A percentile compares a stretch with the other conserved stretches of the same genome.
phyloP scores from a whole-genome alignment of 495 filamentous ascomycete species.

The Elasticomyces elasticus region DNA sequence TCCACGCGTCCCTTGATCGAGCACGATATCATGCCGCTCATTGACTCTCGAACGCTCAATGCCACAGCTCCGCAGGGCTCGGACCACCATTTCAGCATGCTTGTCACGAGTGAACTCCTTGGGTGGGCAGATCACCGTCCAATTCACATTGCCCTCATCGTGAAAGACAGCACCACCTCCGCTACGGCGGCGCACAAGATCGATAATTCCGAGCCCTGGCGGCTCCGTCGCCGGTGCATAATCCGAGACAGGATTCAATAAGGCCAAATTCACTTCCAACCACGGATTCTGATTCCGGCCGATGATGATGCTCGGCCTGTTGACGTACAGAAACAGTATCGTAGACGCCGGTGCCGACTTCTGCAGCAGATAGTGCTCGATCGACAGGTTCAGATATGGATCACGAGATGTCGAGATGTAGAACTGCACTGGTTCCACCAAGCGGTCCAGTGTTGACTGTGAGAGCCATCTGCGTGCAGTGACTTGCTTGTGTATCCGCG shows the following conservation, averaged over 20 bases:
- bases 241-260: conserved; percentile 32
- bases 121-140: conserved; percentile 75
- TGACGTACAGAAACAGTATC: conserved; percentile 78
- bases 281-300: conserved; percentile 97
- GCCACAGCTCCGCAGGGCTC: conserved; percentile 54
- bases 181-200: conserved; percentile 69
- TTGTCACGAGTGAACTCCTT: conserved; percentile 66
- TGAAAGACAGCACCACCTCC: conserved; percentile 93
- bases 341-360: conserved; percentile 58
- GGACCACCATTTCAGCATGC: conserved; percentile 83
- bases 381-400: conserved; percentile 89
- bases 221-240: conserved; percentile 16
- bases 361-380: conserved; percentile 82
- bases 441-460: conserved; percentile 1
- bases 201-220: conserved; percentile 34
- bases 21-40: conserved; percentile 84
- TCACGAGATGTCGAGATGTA: conserved; percentile 65
- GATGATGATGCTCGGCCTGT: conserved; percentile 75
- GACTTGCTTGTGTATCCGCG: conserved; percentile 1
- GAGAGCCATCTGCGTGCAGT: conserved; percentile 14
- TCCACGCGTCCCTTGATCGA: conserved; percentile 41
- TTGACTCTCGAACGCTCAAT: conserved; percentile 56
- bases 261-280: conserved; percentile 71
- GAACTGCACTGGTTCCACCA: conserved; percentile 43
- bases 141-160: conserved; percentile 86